These are phyloP conservation scores for Rhizoclosmatium sp. DNA, from an alignment of 192 early-diverging fungal genomes.

Conservation along the genomic window DNA sequence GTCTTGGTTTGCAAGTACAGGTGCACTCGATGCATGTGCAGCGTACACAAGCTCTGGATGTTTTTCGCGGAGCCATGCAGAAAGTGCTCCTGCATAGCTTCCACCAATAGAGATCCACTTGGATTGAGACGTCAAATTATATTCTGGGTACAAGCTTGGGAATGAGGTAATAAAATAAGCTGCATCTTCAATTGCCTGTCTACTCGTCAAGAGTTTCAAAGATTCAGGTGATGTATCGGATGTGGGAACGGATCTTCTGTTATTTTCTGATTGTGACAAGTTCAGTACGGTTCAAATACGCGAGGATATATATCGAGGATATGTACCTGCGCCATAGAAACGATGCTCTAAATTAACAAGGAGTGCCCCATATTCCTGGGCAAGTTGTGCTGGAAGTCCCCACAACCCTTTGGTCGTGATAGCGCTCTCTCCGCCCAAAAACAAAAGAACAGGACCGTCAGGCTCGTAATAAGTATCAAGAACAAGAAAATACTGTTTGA, in stretches of 20 bases:
- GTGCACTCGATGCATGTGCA: constrained; percentile 31
- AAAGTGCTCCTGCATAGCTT: constrained; percentile 10
- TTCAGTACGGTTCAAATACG: too few relatives aligned
- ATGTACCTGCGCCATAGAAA: constrained; percentile 13
- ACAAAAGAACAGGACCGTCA: constrained; percentile 29
- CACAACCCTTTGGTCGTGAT: neutral
- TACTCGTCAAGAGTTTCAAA: neutral
- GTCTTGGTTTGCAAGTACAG: neutral
- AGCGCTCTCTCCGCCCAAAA: constrained; percentile 6
- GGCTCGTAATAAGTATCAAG: constrained; percentile 11
- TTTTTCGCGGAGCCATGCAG: constrained; percentile 19
- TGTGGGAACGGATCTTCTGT: constrained; percentile 26
- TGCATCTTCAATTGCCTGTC: constrained; percentile 31
- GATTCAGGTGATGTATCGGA: constrained; percentile 3
- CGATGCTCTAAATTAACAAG: constrained; percentile 22
- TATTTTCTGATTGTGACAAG: neutral
- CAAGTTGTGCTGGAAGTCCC: neutral
- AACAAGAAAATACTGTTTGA: constrained; percentile 14
- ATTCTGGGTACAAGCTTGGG: constrained; percentile 11
- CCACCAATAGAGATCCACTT: constrained; percentile 27
- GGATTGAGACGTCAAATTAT: neutral
- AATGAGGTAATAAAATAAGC: constrained; percentile 16
- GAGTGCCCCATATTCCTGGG: neutral
- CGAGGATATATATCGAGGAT: too few relatives aligned
- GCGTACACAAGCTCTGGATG: constrained; percentile 23